Base-by-base conservation (phyloP, 345 rosid species). In the Dimocarpus longan region DNA sequence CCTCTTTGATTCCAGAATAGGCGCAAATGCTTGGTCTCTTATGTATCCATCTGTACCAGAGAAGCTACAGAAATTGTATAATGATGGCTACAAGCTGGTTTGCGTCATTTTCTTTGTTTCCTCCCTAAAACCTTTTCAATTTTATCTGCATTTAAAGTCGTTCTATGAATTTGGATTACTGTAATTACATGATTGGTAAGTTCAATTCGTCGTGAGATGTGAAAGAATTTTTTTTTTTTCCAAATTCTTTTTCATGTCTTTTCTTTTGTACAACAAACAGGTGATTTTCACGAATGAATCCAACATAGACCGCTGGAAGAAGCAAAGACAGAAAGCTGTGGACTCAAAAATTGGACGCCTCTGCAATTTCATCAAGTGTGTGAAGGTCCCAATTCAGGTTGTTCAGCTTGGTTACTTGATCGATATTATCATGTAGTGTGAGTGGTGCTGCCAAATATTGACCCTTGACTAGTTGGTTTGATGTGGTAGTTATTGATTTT, bases 241-340 rank as follows among this genome's bases (percentile, higher is more conserved):
- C 11, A 0, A 2, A 48, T 57, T 18, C 0, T 57, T n/a, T 19
- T 12, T 65, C 42, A 32, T 32, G 37, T 32, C 37, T 2, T 32
- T 32, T 59, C 75, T 24, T 71, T 70, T 78, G 11, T 72, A 19
- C 4, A 39, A 68, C 80, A 46, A 54, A 63, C 76, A 95, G 98
- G 98, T 95, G 77, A 92, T 95, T 86, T 95, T 95, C 88, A 89
- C 97, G 19, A 95, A 95, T 83, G 99, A 95, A 81, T 91, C 98
- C 75, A 95, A 94, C 88, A 95, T 95, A 78, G 98, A 95, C 50
- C 95, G 98, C 80, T 92, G 99, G 99, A 94, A 91, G 83, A 93
- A 95, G 59, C 94, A 92, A 85, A 90, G 99, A 77, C 98, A 95
- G 82, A 88, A 80, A 71, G 99, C 99, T 32, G 92, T 95, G 52